Evolutionary conservation across 768 basidiomycete species (phyloP), one percentile per base, ranked within the genome.

Genomic region (Boletus pseudo-olivaceus): DNA sequence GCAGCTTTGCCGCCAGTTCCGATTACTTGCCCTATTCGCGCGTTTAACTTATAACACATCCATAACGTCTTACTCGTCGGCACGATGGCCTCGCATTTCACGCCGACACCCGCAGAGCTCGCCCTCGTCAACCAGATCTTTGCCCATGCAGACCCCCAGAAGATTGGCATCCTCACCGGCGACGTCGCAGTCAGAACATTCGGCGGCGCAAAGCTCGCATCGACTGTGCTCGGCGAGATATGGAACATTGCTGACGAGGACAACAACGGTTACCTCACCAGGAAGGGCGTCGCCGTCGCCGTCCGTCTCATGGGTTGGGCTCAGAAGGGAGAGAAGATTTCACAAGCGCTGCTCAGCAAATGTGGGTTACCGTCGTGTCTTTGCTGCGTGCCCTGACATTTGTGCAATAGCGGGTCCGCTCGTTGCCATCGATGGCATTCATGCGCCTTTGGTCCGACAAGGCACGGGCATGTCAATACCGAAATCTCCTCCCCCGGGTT

Each of bases 231-330:
- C 57, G 92, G 95, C 42, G 92, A 97, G 74, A 87, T 99, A 59
- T 99, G 97, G 96, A 82, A 77, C 55, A 75, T 98, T 54, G 87
- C 93, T 47, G 97, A 99, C 76, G 85, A 89, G 51, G 87, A 94
- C 32, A 95, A 98, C 76, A 90, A 90, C 56, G 97, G 97, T 2
- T 93, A 87, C 75, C 81, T 99, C 50, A 87, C 93, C 11, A 84
- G 82, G 60, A 94, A 91, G 66, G 90, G 90, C 41, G 90, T 93
- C 62, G 85, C 92, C 17, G 78, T 89, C 56, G 94, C 91, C 27
- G 77, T 96, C n/a, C 80, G 97, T 53, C 78, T 98, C 47, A 93
- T 99, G 57, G 93, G 90, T 5, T 90, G 90, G 78, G 90, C 93
- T 3, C 97, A 98, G 77, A 86, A 86, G 62, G 93, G 86, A 59